Percentiles rank a stretch among this genome's conserved stretches.
These are phyloP conservation scores for Arthrobotrys megalospora DNA, from an alignment of 2,329 filamentous ascomycete genomes.

Conservation along the genomic window DNA sequence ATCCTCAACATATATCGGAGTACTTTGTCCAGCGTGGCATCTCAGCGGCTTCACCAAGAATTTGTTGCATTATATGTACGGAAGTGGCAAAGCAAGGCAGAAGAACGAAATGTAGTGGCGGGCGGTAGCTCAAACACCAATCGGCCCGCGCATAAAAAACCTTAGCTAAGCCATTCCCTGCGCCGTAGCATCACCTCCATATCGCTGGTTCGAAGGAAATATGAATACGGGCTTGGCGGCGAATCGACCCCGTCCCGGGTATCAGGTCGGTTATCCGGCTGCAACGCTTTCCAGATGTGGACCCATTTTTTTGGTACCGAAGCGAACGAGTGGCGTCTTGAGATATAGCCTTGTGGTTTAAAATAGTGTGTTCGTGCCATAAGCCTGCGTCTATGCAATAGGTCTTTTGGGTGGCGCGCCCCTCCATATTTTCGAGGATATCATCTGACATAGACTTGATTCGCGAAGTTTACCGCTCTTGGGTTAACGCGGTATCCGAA, in stretches of 20 bases:
- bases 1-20: background rate
- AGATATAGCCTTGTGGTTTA: background rate
- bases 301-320: background rate
- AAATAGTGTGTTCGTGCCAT: background rate
- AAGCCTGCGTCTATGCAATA: background rate
- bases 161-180: background rate
- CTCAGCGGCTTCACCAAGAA: constrained; percentile 9
- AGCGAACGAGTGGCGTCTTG: background rate
- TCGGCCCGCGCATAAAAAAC: background rate
- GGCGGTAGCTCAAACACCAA: background rate
- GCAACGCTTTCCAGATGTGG: too few species aligned
- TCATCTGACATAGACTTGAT: background rate
- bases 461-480: background rate
- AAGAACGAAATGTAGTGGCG: constrained; percentile 10
- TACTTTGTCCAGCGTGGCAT: constrained; percentile 18
- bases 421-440: background rate
- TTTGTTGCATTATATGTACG: constrained; percentile 20
- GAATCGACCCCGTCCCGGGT: too few species aligned
- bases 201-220: too few species aligned
- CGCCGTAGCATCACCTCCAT: background rate
- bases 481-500: too few species aligned
- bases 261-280: too few species aligned
- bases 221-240: too few species aligned
- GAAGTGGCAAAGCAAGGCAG: constrained; percentile 16
- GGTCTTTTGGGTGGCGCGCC: background rate